Conservation (phyloP, 176 grass and related monocot species). For the Oryza meridionalis region DNA sequence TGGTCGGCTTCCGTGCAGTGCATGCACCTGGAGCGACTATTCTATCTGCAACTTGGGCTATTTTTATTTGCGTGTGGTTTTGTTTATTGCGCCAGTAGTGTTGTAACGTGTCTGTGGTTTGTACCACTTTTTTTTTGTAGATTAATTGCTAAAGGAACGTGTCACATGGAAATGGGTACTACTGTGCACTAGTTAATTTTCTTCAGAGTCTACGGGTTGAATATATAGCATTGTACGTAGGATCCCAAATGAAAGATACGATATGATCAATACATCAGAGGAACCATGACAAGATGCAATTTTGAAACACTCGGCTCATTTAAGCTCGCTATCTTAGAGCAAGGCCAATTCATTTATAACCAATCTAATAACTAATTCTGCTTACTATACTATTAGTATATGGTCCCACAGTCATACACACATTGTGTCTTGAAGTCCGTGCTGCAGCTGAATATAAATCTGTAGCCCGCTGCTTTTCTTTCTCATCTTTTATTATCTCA, state of each 20-base stretch:
- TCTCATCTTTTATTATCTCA: too few species aligned
- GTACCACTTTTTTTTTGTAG: background rate
- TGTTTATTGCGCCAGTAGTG: background rate
- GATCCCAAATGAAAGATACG: background rate
- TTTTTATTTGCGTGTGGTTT: background rate
- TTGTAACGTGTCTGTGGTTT: background rate
- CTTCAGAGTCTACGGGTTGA: too few species aligned
- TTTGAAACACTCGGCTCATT: background rate
- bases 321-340: too few species aligned
- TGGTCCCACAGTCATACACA: too few species aligned
- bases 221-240: too few species aligned
- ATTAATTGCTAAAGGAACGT: background rate
- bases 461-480: too few species aligned
- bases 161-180: background rate
- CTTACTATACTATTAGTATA: too few species aligned
- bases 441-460: too few species aligned
- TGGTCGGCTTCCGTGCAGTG: background rate
- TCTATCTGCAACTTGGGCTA: conserved; percentile 15
- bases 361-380: too few species aligned
- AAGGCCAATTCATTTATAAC: too few species aligned
- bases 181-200: background rate
- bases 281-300: background rate
- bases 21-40: conserved; percentile 35
- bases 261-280: background rate
- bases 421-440: too few species aligned